Conservation (phyloP, 2,329 filamentous ascomycete genomes). For the Colletotrichum liaoningense region DNA sequence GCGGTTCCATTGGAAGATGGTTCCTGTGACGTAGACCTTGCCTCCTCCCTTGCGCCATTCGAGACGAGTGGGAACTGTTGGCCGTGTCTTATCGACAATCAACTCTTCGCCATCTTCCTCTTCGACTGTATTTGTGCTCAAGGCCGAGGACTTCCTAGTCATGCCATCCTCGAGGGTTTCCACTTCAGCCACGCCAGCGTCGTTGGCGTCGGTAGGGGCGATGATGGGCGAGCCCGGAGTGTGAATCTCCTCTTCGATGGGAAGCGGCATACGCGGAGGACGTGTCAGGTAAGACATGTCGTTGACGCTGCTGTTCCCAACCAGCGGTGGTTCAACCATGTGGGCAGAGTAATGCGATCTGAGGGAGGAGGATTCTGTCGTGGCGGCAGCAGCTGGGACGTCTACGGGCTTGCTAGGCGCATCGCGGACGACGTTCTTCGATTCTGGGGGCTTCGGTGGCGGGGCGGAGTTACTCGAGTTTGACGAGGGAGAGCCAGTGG, state of each 20-base stretch:
- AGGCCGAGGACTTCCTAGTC: conserved; percentile 66
- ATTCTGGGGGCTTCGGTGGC: conserved; percentile 39
- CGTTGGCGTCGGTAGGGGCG: conserved; percentile 75
- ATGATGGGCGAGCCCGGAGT: conserved; percentile 92
- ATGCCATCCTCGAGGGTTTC: conserved; percentile 62
- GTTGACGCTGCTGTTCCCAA: conserved; percentile 68
- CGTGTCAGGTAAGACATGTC: conserved; percentile 73
- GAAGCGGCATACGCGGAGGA: conserved; percentile 90
- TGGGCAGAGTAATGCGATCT: conserved; percentile 51
- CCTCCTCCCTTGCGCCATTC: conserved; percentile 88
- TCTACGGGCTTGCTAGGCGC: conserved; percentile 69
- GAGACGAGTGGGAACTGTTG: conserved; percentile 84
- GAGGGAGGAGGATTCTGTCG: conserved; percentile 48
- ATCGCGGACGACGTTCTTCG: conserved; percentile 38
- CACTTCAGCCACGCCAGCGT: conserved; percentile 63
- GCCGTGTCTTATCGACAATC: conserved; percentile 78
- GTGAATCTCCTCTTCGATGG: conserved; percentile 91
- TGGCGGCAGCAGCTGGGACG: conserved; percentile 58
- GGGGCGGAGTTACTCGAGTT: conserved; percentile 36
- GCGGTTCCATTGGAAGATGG: conserved; percentile 96
- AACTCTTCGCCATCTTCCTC: conserved; percentile 85
- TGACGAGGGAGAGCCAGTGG: conserved; percentile 54
- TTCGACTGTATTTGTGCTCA: conserved; percentile 75
- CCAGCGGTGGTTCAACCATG: conserved; percentile 55
- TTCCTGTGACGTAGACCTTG: conserved; percentile 96